Percentiles rank a stretch among this genome's conserved stretches.
phyloP scores from a whole-genome alignment of 768 basidiomycete genomes.

The Tulasnella sp. region DNA sequence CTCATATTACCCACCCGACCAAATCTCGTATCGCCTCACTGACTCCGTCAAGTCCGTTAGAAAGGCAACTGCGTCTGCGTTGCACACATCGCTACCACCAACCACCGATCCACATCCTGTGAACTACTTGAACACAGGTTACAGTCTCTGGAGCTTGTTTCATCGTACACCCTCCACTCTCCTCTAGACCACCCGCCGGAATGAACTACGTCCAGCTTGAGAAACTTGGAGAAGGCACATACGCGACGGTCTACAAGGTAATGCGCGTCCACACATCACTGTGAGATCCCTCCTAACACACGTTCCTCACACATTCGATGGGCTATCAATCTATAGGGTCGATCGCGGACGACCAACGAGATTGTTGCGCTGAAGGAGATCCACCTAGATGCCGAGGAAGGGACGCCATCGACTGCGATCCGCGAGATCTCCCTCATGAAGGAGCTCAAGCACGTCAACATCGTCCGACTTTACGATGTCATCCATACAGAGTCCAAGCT shows the following conservation, averaged over 20 bases:
- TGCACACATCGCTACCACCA: too few relatives aligned
- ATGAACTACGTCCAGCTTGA: constrained; percentile 39
- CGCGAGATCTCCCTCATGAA: constrained; percentile 99
- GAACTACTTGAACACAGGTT: background rate
- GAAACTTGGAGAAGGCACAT: constrained; percentile 86
- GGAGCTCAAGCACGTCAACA: constrained; percentile 97
- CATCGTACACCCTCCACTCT: background rate
- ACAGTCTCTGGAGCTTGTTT: background rate
- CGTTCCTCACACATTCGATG: too few relatives aligned
- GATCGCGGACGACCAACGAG: constrained; percentile 95
- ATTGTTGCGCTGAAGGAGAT: constrained; percentile 98
- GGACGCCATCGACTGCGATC: constrained; percentile 96
- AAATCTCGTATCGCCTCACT: too few relatives aligned
- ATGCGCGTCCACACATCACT: background rate
- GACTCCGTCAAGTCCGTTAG: too few relatives aligned
- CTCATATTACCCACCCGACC: too few relatives aligned
- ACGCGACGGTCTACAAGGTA: constrained; percentile 97
- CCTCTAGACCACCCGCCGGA: background rate
- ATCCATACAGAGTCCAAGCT: constrained; percentile 98
- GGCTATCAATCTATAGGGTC: constrained; percentile 45
- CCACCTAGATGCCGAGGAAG: constrained; percentile 97
- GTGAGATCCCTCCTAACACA: background rate
- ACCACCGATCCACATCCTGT: background rate
- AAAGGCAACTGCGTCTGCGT: too few relatives aligned
- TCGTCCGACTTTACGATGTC: constrained; percentile 95